Percentiles rank a stretch among this genome's conserved stretches.
phyloP scores from a whole-genome alignment of 768 basidiomycete species.

The Hygrophorus russula region DNA sequence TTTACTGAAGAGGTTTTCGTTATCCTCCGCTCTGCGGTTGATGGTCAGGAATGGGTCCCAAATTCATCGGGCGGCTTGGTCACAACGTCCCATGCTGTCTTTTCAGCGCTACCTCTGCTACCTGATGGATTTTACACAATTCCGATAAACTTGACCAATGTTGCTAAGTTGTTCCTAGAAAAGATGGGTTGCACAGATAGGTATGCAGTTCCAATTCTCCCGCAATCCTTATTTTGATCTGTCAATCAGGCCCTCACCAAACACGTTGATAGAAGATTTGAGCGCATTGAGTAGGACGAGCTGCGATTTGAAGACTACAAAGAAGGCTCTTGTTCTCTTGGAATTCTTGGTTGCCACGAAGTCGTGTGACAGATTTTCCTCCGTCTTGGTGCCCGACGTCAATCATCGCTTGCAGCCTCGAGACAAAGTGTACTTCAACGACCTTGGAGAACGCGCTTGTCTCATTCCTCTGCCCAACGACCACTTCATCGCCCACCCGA shows the following conservation, averaged over 20 bases:
- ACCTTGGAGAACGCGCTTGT: constrained; percentile 22
- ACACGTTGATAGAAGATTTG: background rate
- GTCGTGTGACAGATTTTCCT: background rate
- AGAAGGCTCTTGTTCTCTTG: too few relatives aligned
- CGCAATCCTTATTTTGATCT: background rate
- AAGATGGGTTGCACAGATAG: constrained; percentile 28
- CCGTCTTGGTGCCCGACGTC: constrained; percentile 25
- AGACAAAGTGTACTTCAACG: constrained; percentile 25
- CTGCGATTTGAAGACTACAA: too few relatives aligned
- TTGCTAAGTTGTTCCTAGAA: constrained; percentile 13
- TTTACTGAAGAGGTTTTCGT: constrained; percentile 11
- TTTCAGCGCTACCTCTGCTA: constrained; percentile 5
- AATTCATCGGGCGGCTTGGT: constrained; percentile 12
- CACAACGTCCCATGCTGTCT: constrained; percentile 13
- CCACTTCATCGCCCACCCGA: constrained; percentile 18
- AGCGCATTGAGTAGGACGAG: background rate
- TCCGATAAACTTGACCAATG: constrained; percentile 9
- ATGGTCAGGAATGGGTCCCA: constrained; percentile 23
- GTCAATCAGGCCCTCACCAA: background rate
- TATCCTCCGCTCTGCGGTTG: constrained; percentile 10
- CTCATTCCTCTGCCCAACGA: constrained; percentile 12
- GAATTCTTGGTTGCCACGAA: background rate
- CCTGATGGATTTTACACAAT: constrained; percentile 11
- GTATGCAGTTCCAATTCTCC: constrained; percentile 13
- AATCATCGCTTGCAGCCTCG: constrained; percentile 16